Conservation (phyloP, 208 protist species). For the Leishmania arabica region DNA sequence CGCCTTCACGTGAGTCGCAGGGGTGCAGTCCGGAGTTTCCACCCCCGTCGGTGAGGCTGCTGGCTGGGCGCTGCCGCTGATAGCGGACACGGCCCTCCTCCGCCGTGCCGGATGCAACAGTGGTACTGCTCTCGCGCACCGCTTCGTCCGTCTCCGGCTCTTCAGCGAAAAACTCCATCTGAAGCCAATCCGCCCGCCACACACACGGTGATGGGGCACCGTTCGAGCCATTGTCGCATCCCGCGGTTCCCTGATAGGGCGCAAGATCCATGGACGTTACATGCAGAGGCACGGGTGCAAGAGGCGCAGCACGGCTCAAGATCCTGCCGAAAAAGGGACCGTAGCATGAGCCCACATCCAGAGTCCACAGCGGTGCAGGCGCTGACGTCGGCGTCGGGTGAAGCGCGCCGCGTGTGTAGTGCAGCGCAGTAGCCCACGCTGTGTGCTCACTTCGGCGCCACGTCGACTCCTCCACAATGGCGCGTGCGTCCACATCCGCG, state of each 20-base stretch:
- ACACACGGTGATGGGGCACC: constrained; percentile 8
- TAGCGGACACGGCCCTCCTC: constrained; percentile 14
- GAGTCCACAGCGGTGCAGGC: constrained; percentile 41
- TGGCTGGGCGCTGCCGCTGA: neutral
- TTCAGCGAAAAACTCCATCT: constrained; percentile 41
- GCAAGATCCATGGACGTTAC: constrained; percentile 71
- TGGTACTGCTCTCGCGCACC: neutral
- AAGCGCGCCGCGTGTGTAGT: constrained; percentile 2
- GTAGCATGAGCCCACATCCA: constrained; percentile 90
- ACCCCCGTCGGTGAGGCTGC: neutral
- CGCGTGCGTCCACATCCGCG: neutral
- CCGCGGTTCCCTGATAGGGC: constrained; percentile 39
- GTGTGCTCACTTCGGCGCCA: constrained; percentile 19
- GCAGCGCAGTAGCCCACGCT: constrained; percentile 23
- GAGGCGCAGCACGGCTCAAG: constrained; percentile 25
- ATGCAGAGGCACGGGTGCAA: constrained; percentile 45
- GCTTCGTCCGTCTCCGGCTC: neutral
- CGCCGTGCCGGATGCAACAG: constrained; percentile 3
- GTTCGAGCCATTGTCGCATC: neutral
- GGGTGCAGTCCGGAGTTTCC: neutral
- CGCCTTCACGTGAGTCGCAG: neutral
- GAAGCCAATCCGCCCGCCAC: constrained; percentile 71
- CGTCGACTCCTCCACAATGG: constrained; percentile 3
- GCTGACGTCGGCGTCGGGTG: neutral
- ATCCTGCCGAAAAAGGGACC: constrained; percentile 58